Evolutionary conservation across 129 eudicot species (phyloP).

Genomic region (Flaveria brownii): DNA sequence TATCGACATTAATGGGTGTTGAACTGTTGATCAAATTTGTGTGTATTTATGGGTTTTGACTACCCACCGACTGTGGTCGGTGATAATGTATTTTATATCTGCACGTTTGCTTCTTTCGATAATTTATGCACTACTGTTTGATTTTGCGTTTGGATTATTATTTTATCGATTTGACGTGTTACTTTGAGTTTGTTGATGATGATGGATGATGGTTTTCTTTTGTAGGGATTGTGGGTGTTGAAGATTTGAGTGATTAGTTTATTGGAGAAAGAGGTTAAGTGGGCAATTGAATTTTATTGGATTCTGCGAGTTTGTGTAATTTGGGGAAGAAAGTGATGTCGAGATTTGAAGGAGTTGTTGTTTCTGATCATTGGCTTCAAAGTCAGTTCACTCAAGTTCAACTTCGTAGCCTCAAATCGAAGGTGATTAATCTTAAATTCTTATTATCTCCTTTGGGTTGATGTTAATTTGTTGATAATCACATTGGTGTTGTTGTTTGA

Average conservation of each 20-base stretch:
- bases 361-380: slow-evolving; percentile 90
- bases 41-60: neutral
- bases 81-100: slow-evolving; percentile 10
- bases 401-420: slow-evolving; percentile 73
- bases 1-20: neutral
- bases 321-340: slow-evolving; percentile 60
- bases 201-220: neutral
- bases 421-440: slow-evolving; percentile 34
- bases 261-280: slow-evolving; percentile 14
- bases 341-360: slow-evolving; percentile 77
- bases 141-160: neutral
- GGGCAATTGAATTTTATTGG: slow-evolving; percentile 1
- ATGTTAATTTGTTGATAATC: slow-evolving; percentile 2
- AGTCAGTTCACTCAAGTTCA: slow-evolving; percentile 92
- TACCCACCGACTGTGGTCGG: neutral
- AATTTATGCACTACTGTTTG: neutral
- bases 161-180: slow-evolving; percentile 19
- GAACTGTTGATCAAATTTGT: neutral
- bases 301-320: slow-evolving; percentile 24
- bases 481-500: slow-evolving; percentile 14
- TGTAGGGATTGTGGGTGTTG: neutral
- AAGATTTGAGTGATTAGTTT: slow-evolving; percentile 12
- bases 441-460: neutral
- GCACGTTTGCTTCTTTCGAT: slow-evolving; percentile 13
- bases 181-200: slow-evolving; percentile 8